These are phyloP conservation scores for Ustanciosporium gigantosporum DNA, from an alignment of 1,284 basidiomycete species.

Conservation along the genomic window DNA sequence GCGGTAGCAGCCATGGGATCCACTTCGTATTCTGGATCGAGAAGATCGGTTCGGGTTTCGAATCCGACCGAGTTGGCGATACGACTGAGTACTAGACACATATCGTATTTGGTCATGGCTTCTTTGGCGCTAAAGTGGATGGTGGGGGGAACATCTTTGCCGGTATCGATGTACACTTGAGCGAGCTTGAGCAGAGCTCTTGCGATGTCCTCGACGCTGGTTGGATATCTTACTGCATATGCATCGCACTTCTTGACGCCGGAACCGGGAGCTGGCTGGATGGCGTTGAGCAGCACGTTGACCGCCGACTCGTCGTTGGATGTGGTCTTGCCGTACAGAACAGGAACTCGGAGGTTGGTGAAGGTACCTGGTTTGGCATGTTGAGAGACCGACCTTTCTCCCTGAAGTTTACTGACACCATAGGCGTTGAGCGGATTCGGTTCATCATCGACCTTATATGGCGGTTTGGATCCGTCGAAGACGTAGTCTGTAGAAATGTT, in stretches of 20 bases:
- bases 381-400: constrained; percentile 57
- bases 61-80: constrained; percentile 43
- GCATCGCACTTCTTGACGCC: constrained; percentile 42
- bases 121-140: constrained; percentile 64
- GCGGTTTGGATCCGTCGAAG: constrained; percentile 61
- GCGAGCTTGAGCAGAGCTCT: constrained; percentile 62
- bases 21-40: constrained; percentile 53
- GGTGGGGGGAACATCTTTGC: constrained; percentile 45
- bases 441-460: constrained; percentile 62
- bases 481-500: constrained; percentile 64
- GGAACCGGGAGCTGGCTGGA: constrained; percentile 18
- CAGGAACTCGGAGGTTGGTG: constrained; percentile 63
- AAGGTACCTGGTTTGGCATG: constrained; percentile 42
- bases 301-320: constrained; percentile 55
- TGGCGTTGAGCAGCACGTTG: constrained; percentile 50
- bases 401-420: constrained; percentile 58
- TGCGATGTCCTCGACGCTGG: constrained; percentile 64
- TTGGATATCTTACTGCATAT: constrained; percentile 65
- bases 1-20: constrained; percentile 52
- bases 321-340: constrained; percentile 50
- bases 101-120: constrained; percentile 65
- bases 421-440: constrained; percentile 65
- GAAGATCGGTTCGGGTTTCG: constrained; percentile 37
- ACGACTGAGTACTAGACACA: constrained; percentile 57
- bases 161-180: constrained; percentile 16